A percentile compares a stretch with the other conserved stretches of the same genome.
phyloP scores from a whole-genome alignment of 2,329 filamentous ascomycete genomes.

The Talaromyces islandicus region DNA sequence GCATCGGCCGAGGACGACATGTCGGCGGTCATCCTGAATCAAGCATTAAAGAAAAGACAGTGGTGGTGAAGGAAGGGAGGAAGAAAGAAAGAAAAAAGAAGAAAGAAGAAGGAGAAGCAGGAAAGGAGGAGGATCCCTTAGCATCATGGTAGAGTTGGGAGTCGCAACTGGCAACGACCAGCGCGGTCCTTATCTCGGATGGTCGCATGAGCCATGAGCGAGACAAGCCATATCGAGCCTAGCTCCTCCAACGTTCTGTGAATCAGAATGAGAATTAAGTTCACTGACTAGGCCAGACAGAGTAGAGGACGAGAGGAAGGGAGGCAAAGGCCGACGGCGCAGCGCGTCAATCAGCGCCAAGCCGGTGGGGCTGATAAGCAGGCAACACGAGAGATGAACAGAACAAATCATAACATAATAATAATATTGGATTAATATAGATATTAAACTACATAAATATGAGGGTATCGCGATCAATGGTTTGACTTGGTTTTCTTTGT shows the following conservation, averaged over 20 bases:
- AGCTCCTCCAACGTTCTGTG: neutral
- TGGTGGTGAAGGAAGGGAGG: too few relatives aligned
- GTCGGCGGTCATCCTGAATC: neutral
- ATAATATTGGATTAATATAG: too few relatives aligned
- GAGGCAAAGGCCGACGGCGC: too few relatives aligned
- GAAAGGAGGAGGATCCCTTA: neutral
- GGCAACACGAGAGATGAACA: neutral
- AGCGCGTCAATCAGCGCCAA: neutral
- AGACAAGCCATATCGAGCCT: neutral
- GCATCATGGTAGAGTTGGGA: neutral
- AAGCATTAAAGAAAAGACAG: neutral
- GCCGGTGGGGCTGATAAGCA: neutral
- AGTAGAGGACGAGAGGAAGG: neutral
- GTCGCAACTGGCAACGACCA: too few relatives aligned
- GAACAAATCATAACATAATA: too few relatives aligned
- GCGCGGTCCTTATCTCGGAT: neutral
- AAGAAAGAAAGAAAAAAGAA: neutral
- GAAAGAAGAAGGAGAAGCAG: too few relatives aligned
- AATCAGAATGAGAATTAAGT: neutral
- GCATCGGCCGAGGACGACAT: constrained; percentile 43
- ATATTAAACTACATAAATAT: too few relatives aligned
- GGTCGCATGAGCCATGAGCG: neutral
- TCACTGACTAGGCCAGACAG: neutral
- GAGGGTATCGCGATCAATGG: neutral
- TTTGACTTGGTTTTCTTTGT: neutral